phyloP scores from a whole-genome alignment of 768 basidiomycete genomes.

The Mycena leptocephala region DNA sequence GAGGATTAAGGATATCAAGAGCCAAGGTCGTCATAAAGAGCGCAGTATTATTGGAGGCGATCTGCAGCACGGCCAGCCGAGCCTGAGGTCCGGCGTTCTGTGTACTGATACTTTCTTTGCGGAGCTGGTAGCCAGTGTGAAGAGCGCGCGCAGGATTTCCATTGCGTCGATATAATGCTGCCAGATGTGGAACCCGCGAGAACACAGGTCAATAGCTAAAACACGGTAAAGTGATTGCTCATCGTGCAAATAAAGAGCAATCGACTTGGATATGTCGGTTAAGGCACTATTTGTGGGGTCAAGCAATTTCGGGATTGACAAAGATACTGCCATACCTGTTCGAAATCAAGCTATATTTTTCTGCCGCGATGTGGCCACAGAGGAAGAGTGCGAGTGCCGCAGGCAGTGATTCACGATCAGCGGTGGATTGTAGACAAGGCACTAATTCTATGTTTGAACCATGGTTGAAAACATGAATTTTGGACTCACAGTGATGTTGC shows the following conservation, averaged over 20 bases:
- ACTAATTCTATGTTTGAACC: slow-evolving; percentile 54
- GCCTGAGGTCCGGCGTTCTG: slow-evolving; percentile 87
- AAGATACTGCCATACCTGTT: slow-evolving; percentile 65
- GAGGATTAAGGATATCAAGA: slow-evolving; percentile 89
- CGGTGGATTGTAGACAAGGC: slow-evolving; percentile 73
- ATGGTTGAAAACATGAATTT: not conserved
- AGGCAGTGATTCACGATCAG: slow-evolving; percentile 69
- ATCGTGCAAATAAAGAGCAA: slow-evolving; percentile 84
- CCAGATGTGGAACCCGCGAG: slow-evolving; percentile 95
- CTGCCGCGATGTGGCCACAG: slow-evolving; percentile 87
- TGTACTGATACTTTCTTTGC: slow-evolving; percentile 78
- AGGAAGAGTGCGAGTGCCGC: slow-evolving; percentile 85
- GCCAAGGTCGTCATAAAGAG: slow-evolving; percentile 96
- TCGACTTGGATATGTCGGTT: slow-evolving; percentile 88
- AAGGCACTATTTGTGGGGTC: slow-evolving; percentile 68
- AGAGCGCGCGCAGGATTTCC: slow-evolving; percentile 88
- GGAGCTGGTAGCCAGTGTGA: slow-evolving; percentile 82
- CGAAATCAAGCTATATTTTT: slow-evolving; percentile 84
- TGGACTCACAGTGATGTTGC: slow-evolving; percentile 73
- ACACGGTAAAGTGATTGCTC: slow-evolving; percentile 76
- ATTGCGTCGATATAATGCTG: slow-evolving; percentile 94
- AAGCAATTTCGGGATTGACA: not conserved
- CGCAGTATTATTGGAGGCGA: slow-evolving; percentile 87
- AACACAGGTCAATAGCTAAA: slow-evolving; percentile 91
- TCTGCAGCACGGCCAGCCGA: slow-evolving; percentile 86